Conservation (phyloP, 495 filamentous ascomycete species). For the Sphaerosporella brunnea region DNA sequence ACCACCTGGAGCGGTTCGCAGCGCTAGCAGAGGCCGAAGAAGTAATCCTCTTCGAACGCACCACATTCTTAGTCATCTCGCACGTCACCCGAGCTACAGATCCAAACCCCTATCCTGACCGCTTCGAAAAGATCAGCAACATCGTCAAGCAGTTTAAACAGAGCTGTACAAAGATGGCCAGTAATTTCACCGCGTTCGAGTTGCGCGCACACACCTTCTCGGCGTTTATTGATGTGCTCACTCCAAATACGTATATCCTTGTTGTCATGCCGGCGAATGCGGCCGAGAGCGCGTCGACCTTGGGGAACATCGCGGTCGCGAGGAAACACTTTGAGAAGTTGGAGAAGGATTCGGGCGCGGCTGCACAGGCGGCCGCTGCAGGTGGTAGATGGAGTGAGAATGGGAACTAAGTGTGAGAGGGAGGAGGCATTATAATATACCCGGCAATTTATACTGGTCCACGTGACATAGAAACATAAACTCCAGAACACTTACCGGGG, state of each 20-base stretch:
- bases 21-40: conserved; percentile 78
- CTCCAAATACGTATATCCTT: conserved; percentile 89
- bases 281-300: conserved; percentile 67
- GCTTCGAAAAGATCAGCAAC: conserved; percentile 84
- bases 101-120: conserved; percentile 72
- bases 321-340: conserved; percentile 52
- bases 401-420: neutral
- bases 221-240: conserved; percentile 82
- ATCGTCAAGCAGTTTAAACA: conserved; percentile 98
- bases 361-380: neutral
- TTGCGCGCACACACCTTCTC: conserved; percentile 52
- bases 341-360: conserved; percentile 28
- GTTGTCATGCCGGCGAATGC: conserved; percentile 47
- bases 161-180: conserved; percentile 33
- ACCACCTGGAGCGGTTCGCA: conserved; percentile 58
- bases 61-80: conserved; percentile 85
- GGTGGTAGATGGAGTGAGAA: neutral
- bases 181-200: conserved; percentile 28
- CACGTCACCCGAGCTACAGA: conserved; percentile 53
- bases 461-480: too few species aligned
- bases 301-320: conserved; percentile 75
- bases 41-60: conserved; percentile 85
- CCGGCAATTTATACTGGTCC: neutral
- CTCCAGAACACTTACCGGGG: too few species aligned
- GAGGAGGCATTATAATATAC: neutral